phyloP scores from a whole-genome alignment of 2,329 filamentous ascomycete genomes.

The Clathrospora elynae region DNA sequence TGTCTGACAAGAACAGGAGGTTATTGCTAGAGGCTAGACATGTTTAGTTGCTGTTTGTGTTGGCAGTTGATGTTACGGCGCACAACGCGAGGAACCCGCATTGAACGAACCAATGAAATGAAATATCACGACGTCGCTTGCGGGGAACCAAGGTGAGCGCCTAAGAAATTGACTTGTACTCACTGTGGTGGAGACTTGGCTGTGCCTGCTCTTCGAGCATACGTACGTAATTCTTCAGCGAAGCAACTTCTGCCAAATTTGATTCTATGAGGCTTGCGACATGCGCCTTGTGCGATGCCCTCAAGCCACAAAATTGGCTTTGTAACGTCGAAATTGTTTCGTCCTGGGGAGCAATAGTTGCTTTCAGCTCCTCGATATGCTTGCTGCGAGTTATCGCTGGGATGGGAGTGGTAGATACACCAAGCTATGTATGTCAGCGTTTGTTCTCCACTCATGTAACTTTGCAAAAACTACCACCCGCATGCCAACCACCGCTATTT shows the following conservation, averaged over 20 bases:
- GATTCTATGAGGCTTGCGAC: conserved; percentile 44
- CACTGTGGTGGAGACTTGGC: conserved; percentile 39
- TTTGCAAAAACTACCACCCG: no score
- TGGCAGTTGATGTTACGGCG: conserved; percentile 11
- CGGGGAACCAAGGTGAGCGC: conserved; percentile 6
- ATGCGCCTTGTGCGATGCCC: conserved; percentile 49
- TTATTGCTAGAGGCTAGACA: conserved; percentile 38
- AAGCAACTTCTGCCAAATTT: conserved; percentile 50
- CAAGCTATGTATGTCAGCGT: conserved; percentile 28
- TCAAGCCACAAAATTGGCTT: conserved; percentile 45
- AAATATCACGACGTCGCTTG: not conserved
- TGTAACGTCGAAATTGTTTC: conserved; percentile 41
- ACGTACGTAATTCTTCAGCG: conserved; percentile 46
- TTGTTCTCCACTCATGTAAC: not conserved
- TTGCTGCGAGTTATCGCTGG: conserved; percentile 21
- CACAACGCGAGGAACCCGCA: conserved; percentile 4
- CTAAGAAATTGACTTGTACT: conserved; percentile 8
- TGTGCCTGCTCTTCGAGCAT: conserved; percentile 47
- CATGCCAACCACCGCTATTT: conserved; percentile 2
- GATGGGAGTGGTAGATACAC: conserved; percentile 19
- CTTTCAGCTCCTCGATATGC: conserved; percentile 36
- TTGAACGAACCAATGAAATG: conserved; percentile 1
- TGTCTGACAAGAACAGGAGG: conserved; percentile 33
- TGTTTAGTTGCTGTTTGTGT: conserved; percentile 22
- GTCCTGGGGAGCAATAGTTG: conserved; percentile 39